phyloP scores from a whole-genome alignment of 2,329 filamentous ascomycete genomes.

The Pseudocercospora cruenta region DNA sequence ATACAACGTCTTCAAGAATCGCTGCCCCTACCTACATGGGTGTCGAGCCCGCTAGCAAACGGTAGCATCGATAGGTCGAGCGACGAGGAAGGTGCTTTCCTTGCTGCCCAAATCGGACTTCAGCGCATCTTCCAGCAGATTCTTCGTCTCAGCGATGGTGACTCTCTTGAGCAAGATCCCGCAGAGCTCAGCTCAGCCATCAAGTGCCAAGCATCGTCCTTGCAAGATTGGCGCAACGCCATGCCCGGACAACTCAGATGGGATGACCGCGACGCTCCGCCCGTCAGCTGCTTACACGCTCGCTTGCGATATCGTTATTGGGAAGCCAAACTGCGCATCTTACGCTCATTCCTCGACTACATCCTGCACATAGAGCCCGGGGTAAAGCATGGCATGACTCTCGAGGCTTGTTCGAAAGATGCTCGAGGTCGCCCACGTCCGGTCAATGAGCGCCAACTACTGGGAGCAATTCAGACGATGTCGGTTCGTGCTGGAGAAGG shows the following conservation, averaged over 20 bases:
- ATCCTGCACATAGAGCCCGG: slow-evolving; percentile 53
- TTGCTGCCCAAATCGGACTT: slow-evolving; percentile 61
- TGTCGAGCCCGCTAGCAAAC: neutral
- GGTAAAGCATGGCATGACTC: slow-evolving; percentile 7
- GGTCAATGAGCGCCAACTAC: slow-evolving; percentile 20
- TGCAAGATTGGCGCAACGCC: slow-evolving; percentile 55
- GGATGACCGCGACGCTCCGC: slow-evolving; percentile 68
- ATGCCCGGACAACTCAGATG: slow-evolving; percentile 60
- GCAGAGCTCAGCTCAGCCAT: slow-evolving; percentile 7
- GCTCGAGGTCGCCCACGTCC: slow-evolving; percentile 19
- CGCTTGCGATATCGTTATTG: slow-evolving; percentile 91
- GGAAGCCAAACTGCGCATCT: slow-evolving; percentile 82
- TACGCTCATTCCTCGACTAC: slow-evolving; percentile 71
- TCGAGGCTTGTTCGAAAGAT: slow-evolving; percentile 22
- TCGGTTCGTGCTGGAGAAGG: slow-evolving; percentile 12
- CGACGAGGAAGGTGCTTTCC: slow-evolving; percentile 33
- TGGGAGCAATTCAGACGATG: slow-evolving; percentile 26
- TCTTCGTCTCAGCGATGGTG: neutral
- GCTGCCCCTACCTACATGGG: slow-evolving; percentile 62
- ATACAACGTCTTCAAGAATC: slow-evolving; percentile 59
- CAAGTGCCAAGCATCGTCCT: slow-evolving; percentile 30
- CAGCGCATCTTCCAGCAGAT: slow-evolving; percentile 35
- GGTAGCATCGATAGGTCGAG: slow-evolving; percentile 33
- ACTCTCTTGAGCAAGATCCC: neutral
- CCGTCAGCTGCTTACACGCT: slow-evolving; percentile 74